A percentile compares a stretch with the other conserved stretches of the same genome.
phyloP scores from a whole-genome alignment of 768 basidiomycete genomes.

The Agaricus blazei region DNA sequence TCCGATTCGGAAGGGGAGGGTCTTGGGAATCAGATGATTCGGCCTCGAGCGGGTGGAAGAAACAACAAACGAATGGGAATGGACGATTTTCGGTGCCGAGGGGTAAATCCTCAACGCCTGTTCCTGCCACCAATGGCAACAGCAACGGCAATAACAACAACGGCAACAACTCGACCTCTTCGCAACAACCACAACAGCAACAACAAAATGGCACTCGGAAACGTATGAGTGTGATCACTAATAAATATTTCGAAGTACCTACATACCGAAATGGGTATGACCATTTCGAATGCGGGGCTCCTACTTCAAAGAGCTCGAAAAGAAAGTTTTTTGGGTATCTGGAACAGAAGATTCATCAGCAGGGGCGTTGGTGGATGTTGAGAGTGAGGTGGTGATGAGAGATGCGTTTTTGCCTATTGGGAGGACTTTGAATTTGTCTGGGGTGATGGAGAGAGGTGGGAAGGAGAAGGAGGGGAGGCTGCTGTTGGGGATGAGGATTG shows the following conservation, averaged over 20 bases:
- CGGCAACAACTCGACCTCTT: not conserved
- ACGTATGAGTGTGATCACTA: constrained; percentile 67
- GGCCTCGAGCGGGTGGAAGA: too few relatives aligned
- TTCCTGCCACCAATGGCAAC: too few relatives aligned
- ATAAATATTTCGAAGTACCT: constrained; percentile 50
- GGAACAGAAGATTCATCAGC: constrained; percentile 23
- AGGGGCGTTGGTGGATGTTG: constrained; percentile 25
- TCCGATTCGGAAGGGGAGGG: constrained; percentile 29
- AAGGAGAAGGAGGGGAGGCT: constrained; percentile 14
- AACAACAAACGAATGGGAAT: constrained; percentile 14
- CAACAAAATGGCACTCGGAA: constrained; percentile 24
- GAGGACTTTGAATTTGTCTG: constrained; percentile 12
- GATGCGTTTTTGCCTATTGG: constrained; percentile 10
- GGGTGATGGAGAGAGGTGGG: constrained; percentile 18
- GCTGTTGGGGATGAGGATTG: constrained; percentile 12
- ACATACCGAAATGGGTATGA: constrained; percentile 36
- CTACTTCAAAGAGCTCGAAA: constrained; percentile 26
- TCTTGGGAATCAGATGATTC: constrained; percentile 48
- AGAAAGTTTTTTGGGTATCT: constrained; percentile 49
- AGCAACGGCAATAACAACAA: constrained; percentile 1
- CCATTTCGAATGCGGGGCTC: constrained; percentile 32
- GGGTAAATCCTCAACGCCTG: not conserved
- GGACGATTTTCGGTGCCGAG: constrained; percentile 6
- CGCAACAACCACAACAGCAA: constrained; percentile 15
- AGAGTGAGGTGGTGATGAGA: constrained; percentile 8